Evolutionary conservation across 495 filamentous ascomycete species (phyloP).

Genomic region (Niebla homalea): DNA sequence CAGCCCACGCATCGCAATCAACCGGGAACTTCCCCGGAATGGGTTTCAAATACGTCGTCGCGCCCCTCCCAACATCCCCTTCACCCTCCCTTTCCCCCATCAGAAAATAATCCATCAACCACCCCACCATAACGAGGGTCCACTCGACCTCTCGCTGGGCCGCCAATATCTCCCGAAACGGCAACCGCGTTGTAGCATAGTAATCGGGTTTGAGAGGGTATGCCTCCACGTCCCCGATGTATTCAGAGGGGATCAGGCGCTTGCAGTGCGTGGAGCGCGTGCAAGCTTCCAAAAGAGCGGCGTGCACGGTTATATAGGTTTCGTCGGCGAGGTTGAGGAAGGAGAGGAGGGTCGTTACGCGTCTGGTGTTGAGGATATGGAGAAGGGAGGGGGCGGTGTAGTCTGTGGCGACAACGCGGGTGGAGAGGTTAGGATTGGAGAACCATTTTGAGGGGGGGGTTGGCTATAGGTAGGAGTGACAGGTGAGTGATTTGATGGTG

Average conservation of each 20-base stretch:
- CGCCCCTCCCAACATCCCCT: no score
- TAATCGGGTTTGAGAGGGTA: constrained; percentile 11
- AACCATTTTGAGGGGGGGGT: no score
- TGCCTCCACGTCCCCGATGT: constrained; percentile 14
- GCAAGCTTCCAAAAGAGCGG: constrained; percentile 12
- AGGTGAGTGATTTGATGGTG: no score
- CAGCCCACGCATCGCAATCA: background rate
- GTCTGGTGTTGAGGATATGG: constrained; percentile 1
- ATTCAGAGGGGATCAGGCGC: constrained; percentile 21
- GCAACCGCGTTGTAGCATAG: constrained; percentile 11
- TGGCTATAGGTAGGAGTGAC: no score
- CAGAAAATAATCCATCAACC: constrained; percentile 22
- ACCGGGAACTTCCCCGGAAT: constrained; percentile 3
- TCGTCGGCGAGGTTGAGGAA: constrained; percentile 32
- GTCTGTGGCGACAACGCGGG: no score
- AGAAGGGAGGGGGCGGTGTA: constrained; percentile 1
- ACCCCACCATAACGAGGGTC: constrained; percentile 18
- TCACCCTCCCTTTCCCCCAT: constrained; percentile 1
- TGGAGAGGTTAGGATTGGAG: no score
- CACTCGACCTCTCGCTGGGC: constrained; percentile 6
- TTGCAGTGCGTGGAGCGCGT: constrained; percentile 9
- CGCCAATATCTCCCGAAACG: constrained; percentile 11
- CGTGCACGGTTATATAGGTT: constrained; percentile 6
- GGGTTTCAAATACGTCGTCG: background rate
- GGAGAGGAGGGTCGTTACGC: background rate